phyloP scores from a whole-genome alignment of 2,329 filamentous ascomycete species.

The Blastomyces gilchristii region DNA sequence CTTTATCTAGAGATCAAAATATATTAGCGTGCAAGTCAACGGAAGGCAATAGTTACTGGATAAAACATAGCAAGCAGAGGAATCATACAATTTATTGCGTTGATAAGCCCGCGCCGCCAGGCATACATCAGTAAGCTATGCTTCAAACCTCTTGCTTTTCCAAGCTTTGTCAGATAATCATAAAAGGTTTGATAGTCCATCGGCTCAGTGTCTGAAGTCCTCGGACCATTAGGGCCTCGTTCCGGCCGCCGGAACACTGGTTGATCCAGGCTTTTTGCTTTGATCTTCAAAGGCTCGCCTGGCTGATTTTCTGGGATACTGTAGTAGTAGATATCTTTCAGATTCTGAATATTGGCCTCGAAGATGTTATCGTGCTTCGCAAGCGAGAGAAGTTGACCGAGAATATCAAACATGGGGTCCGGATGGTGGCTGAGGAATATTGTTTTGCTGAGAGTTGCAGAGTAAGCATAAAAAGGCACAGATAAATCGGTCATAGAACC shows the following conservation, averaged over 20 bases:
- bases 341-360: constrained; percentile 7
- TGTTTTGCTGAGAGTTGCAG: constrained; percentile 15
- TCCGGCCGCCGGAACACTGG: constrained; percentile 15
- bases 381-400: constrained; percentile 15
- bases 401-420: constrained; percentile 16
- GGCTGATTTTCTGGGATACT: constrained; percentile 11
- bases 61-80: background rate
- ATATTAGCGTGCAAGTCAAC: no score
- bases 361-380: constrained; percentile 15
- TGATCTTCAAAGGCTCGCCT: constrained; percentile 16
- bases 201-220: constrained; percentile 11
- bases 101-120: constrained; percentile 14
- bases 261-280: constrained; percentile 14
- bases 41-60: constrained; percentile 7
- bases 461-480: constrained; percentile 5
- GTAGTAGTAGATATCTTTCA: constrained; percentile 15
- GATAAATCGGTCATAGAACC: background rate
- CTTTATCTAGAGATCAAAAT: constrained; percentile 14
- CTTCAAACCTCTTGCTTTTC: no score
- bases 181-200: constrained; percentile 12
- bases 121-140: constrained; percentile 15
- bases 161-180: no score
- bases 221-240: constrained; percentile 11
- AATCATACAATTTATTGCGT: constrained; percentile 18
- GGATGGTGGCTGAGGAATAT: constrained; percentile 16